Conservation (phyloP, 1,284 basidiomycete genomes). For the Stygiomarasmius scandens region DNA sequence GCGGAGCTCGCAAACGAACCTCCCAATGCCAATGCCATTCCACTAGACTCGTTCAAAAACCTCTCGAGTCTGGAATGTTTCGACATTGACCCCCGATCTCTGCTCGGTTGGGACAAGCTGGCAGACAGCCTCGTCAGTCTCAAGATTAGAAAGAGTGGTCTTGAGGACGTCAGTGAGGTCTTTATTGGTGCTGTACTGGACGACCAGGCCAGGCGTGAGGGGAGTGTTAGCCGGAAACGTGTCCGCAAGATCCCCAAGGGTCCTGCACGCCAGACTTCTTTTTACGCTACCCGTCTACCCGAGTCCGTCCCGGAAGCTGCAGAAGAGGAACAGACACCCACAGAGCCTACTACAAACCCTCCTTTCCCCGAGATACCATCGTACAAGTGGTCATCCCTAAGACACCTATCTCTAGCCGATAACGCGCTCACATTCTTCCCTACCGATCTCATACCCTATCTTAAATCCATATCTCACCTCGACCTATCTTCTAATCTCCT, state of each 20-base stretch:
- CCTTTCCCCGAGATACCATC: conserved; percentile 51
- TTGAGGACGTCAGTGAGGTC: conserved; percentile 84
- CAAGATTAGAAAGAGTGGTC: conserved; percentile 74
- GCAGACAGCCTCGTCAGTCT: conserved; percentile 74
- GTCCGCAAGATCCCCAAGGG: conserved; percentile 46
- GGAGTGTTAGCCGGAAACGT: conserved; percentile 49
- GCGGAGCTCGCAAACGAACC: conserved; percentile 73
- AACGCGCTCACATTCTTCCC: conserved; percentile 87
- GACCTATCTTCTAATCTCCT: conserved; percentile 91
- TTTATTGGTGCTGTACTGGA: conserved; percentile 78
- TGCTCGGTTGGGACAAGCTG: conserved; percentile 87
- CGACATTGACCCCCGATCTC: conserved; percentile 80
- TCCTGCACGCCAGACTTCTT: conserved; percentile 48
- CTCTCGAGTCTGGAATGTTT: conserved; percentile 72
- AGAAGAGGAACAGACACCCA: conserved; percentile 38
- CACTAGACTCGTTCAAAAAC: conserved; percentile 84
- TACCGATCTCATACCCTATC: conserved; percentile 67
- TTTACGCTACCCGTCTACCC: conserved; percentile 55
- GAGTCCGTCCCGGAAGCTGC: conserved; percentile 61
- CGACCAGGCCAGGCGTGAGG: conserved; percentile 68
- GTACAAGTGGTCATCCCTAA: conserved; percentile 79
- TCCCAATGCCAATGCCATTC: conserved; percentile 75
- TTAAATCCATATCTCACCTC: conserved; percentile 82
- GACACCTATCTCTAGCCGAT: conserved; percentile 78
- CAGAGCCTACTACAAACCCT: conserved; percentile 13